Conservation (phyloP, 352 stramenopile genomes). For the Globisporangium emineosum region DNA sequence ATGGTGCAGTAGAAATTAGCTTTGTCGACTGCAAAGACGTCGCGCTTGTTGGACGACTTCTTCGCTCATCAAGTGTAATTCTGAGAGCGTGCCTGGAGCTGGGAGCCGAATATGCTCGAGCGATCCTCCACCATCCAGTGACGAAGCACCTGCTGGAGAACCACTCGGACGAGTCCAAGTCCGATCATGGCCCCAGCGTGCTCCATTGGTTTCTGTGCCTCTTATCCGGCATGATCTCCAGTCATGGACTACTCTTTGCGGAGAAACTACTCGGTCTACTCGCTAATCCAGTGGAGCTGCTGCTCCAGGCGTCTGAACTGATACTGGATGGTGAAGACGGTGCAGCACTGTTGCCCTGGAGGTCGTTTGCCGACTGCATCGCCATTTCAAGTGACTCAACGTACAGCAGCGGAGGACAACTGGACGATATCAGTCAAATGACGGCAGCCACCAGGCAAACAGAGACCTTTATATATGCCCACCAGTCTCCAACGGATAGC, state of each 20-base stretch:
- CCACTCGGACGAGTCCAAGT: neutral
- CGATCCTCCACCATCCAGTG: slow-evolving; percentile 21
- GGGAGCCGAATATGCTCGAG: slow-evolving; percentile 19
- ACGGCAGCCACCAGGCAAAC: neutral
- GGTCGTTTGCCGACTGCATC: slow-evolving; percentile 10
- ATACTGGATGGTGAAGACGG: neutral
- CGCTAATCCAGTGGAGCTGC: slow-evolving; percentile 10
- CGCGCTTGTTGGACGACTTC: slow-evolving; percentile 9
- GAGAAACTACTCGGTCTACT: slow-evolving; percentile 21
- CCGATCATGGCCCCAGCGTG: neutral
- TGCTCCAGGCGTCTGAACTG: neutral
- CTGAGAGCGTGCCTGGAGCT: slow-evolving; percentile 21
- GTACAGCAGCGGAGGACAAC: neutral
- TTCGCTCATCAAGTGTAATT: slow-evolving; percentile 23
- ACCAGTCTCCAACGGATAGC: neutral
- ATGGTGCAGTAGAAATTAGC: neutral
- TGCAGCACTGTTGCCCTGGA: neutral
- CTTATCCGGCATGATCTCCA: slow-evolving; percentile 15
- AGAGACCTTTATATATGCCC: neutral
- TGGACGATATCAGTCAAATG: slow-evolving; percentile 11
- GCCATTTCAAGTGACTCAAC: slow-evolving; percentile 6
- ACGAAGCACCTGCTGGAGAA: slow-evolving; percentile 17
- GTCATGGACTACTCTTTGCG: slow-evolving; percentile 22
- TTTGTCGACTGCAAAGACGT: neutral
- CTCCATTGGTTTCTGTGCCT: slow-evolving; percentile 23